Evolutionary conservation across 2,329 filamentous ascomycete genomes (phyloP).

Genomic region (Diaporthe aspalathi): DNA sequence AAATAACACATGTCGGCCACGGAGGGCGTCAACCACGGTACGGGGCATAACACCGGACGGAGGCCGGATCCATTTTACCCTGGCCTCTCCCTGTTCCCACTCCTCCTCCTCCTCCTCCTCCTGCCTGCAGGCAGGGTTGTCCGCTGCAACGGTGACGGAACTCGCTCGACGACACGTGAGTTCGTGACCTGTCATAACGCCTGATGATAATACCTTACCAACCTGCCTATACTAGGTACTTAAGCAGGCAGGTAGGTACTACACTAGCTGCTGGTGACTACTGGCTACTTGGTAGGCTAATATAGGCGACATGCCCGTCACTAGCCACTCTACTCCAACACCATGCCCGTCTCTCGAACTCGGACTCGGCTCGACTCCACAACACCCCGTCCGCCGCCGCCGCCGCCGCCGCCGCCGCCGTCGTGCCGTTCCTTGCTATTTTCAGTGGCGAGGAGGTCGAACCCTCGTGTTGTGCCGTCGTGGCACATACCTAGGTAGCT

Average conservation of each 20-base stretch:
- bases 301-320: slow-evolving; percentile 7
- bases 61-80: neutral
- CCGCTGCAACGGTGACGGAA: slow-evolving; percentile 10
- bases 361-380: neutral
- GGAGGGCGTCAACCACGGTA: neutral
- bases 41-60: neutral
- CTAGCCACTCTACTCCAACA: no score
- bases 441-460: slow-evolving; percentile 3
- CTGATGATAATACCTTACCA: slow-evolving; percentile 5
- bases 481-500: neutral
- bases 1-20: no score
- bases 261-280: no score
- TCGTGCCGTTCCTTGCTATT: neutral
- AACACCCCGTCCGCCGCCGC: neutral
- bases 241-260: no score
- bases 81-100: no score
- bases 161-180: slow-evolving; percentile 1
- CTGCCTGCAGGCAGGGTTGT: neutral
- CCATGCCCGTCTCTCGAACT: neutral
- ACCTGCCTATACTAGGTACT: no score
- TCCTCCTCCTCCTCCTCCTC: no score
- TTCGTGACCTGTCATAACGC: slow-evolving; percentile 25
- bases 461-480: slow-evolving; percentile 17
- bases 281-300: no score
- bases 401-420: neutral